Conservation (phyloP, 768 basidiomycete species). For the Suillus fuscotomentosus region DNA sequence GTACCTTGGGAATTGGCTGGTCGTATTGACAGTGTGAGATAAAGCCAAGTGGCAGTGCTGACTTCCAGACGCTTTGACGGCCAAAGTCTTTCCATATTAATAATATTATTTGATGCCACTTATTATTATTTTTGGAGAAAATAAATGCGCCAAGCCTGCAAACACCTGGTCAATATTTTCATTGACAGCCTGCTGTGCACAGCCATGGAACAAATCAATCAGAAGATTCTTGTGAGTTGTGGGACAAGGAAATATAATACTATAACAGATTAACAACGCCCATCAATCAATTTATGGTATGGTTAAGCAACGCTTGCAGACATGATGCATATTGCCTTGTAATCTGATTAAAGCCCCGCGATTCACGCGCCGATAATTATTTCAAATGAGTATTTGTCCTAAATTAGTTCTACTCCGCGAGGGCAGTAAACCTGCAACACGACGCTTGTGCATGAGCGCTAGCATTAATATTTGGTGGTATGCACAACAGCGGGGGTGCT, state of each 20-base stretch:
- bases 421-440: background rate
- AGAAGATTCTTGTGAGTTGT: background rate
- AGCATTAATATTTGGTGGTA: background rate
- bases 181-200: background rate
- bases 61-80: no score
- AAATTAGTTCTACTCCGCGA: background rate
- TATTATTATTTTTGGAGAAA: no score
- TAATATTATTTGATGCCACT: no score
- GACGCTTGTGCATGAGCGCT: background rate
- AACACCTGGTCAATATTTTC: no score
- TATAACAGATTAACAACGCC: background rate
- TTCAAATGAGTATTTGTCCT: background rate
- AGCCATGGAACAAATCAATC: background rate
- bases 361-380: background rate
- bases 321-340: background rate
- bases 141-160: no score
- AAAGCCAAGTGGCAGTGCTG: background rate
- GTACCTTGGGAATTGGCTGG: background rate
- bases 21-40: background rate
- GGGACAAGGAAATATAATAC: background rate
- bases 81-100: no score
- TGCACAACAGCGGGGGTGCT: background rate
- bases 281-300: background rate
- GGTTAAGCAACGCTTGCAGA: background rate
- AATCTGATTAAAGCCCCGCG: background rate